Percentiles rank a stretch among this genome's conserved stretches.
These are phyloP conservation scores for Monilinia laxa DNA, from an alignment of 2,329 filamentous ascomycete genomes.

Conservation along the genomic window DNA sequence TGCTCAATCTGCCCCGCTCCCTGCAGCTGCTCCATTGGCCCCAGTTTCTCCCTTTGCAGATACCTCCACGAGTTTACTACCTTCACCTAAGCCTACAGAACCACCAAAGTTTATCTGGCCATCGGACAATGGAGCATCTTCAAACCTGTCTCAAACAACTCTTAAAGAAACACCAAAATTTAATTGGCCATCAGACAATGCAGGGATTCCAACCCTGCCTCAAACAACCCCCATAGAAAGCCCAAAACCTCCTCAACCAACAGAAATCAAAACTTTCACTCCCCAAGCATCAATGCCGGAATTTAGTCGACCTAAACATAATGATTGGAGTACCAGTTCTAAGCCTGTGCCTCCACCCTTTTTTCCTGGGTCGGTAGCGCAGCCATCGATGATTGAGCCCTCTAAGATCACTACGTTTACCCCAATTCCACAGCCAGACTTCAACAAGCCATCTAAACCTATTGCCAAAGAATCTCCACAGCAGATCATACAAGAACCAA, in stretches of 20 bases:
- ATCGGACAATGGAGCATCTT: not conserved
- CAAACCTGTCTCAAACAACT: not conserved
- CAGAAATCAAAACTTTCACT: not conserved
- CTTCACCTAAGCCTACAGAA: not conserved
- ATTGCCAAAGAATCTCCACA: not conserved
- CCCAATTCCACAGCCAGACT: not conserved
- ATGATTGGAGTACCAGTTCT: constrained; percentile 5
- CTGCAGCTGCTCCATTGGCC: not conserved
- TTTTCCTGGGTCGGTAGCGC: not conserved
- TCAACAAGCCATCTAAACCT: not conserved
- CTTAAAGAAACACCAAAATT: constrained; percentile 6
- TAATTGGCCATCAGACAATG: constrained; percentile 10
- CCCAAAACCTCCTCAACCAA: not conserved
- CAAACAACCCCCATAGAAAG: not conserved
- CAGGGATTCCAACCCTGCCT: not conserved
- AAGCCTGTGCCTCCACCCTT: constrained; percentile 10
- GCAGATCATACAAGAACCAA: not conserved
- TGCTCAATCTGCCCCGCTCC: not conserved
- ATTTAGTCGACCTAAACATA: constrained; percentile 7
- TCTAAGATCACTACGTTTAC: not conserved
- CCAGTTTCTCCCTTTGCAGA: not conserved
- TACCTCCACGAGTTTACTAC: not conserved
- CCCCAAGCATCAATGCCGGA: not conserved
- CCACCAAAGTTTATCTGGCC: constrained; percentile 16
- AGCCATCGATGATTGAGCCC: not conserved